Percentiles rank a stretch among this genome's conserved stretches.
Conservation (phyloP, 2,329 filamentous ascomycete species). For the Amauroascus niger region DNA sequence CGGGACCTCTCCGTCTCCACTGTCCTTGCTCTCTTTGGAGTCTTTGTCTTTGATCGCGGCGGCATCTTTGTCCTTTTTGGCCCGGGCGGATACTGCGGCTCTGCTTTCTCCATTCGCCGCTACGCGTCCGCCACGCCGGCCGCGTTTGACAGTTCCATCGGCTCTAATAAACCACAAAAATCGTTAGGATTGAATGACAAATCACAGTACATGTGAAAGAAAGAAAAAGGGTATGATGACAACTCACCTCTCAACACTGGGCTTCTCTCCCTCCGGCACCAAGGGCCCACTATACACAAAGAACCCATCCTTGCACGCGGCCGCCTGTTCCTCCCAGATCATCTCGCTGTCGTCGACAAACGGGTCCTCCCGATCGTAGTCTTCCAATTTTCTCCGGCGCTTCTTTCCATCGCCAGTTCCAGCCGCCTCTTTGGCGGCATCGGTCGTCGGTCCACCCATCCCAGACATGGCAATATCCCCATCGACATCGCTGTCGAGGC, state of each 20-base stretch:
- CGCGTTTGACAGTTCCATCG: conserved; percentile 60
- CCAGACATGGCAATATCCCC: conserved; percentile 37
- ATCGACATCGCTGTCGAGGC: conserved; percentile 56
- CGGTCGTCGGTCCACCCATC: conserved; percentile 42
- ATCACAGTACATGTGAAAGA: conserved; percentile 24
- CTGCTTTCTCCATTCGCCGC: conserved; percentile 3
- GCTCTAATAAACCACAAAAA: conserved; percentile 42
- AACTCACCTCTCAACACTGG: conserved; percentile 51
- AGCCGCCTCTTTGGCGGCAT: conserved; percentile 46
- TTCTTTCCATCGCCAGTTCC: conserved; percentile 48
- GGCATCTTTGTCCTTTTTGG: not conserved
- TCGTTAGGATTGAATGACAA: conserved; percentile 14
- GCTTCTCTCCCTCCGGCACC: conserved; percentile 75
- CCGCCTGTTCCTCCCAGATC: conserved; percentile 89
- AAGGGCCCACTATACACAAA: conserved; percentile 95
- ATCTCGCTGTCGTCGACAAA: conserved; percentile 86
- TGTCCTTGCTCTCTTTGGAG: conserved; percentile 3
- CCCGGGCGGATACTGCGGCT: conserved; percentile 5
- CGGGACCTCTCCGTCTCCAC: not conserved
- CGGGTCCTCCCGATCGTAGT: conserved; percentile 58
- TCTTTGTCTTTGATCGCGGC: conserved; percentile 2
- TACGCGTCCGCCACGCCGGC: conserved; percentile 44
- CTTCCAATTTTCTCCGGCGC: conserved; percentile 60
- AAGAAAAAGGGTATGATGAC: conserved; percentile 11
- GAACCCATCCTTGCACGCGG: conserved; percentile 89